A percentile compares a stretch with the other conserved stretches of the same genome.
Evolutionary conservation across 176 grass and related monocot species (phyloP).

Genomic region (Carex kokanica): DNA sequence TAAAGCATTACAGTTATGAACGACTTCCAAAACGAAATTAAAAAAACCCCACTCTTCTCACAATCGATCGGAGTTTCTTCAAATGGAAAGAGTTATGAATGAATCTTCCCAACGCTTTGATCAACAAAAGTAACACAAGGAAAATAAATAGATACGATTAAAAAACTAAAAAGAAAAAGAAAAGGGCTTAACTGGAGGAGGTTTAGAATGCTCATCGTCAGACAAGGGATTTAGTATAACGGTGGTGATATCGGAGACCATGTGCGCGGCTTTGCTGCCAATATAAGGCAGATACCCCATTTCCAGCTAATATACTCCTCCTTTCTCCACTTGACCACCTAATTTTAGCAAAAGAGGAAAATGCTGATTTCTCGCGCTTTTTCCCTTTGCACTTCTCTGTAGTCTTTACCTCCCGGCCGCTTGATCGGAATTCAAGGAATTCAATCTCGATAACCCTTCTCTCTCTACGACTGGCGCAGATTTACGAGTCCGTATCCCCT

Average conservation of each 20-base stretch:
- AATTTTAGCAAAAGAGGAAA: slow-evolving; percentile 28
- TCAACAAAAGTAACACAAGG: not conserved
- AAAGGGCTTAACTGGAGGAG: slow-evolving; percentile 46
- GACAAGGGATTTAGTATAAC: slow-evolving; percentile 96
- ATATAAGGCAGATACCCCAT: slow-evolving; percentile 93
- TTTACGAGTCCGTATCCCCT: not conserved
- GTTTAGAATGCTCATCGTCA: slow-evolving; percentile 62
- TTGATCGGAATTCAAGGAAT: not conserved
- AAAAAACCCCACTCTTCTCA: not conserved
- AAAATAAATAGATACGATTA: too few relatives aligned
- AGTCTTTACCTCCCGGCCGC: not conserved
- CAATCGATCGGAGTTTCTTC: not conserved
- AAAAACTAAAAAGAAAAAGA: not conserved
- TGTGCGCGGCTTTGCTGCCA: slow-evolving; percentile 83
- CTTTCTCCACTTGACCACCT: not conserved
- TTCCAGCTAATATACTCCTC: too few relatives aligned
- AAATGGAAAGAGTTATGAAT: not conserved
- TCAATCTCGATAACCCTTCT: not conserved
- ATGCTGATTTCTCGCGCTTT: too few relatives aligned
- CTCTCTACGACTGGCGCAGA: not conserved
- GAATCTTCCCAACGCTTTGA: not conserved
- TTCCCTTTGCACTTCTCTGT: too few relatives aligned
- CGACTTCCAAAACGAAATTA: not conserved
- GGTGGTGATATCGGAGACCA: slow-evolving; percentile 95
- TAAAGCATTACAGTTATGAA: not conserved